phyloP scores from a whole-genome alignment of 371 early-diverging fungal species.

The Nosema muscidifuracis region DNA sequence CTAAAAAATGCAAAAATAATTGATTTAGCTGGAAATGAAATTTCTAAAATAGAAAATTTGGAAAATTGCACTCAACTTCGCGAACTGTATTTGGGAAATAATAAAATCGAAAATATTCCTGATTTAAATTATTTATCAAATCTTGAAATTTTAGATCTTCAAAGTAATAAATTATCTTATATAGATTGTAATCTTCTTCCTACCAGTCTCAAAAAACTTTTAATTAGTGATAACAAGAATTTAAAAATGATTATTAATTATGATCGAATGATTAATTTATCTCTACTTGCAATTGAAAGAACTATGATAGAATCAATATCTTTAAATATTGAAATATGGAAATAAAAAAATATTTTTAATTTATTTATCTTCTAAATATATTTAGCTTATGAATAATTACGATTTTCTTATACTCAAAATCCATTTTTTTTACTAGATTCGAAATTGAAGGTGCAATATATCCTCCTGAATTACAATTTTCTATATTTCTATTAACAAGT shows the following conservation, averaged over 20 bases:
- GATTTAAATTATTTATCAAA: constrained; percentile 25
- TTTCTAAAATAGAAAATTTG: constrained; percentile 41
- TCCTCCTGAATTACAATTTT: background rate
- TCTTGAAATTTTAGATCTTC: constrained; percentile 48
- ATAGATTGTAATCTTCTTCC: constrained; percentile 53
- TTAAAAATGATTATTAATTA: constrained; percentile 39
- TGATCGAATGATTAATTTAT: constrained; percentile 20
- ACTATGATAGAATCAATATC: constrained; percentile 13
- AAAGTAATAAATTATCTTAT: constrained; percentile 45
- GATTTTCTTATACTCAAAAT: constrained; percentile 24
- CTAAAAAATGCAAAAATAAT: constrained; percentile 39
- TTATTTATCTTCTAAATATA: background rate
- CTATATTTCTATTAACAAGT: background rate
- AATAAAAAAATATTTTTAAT: background rate
- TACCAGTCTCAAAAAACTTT: constrained; percentile 24
- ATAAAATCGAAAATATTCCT: constrained; percentile 39
- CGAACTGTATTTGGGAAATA: constrained; percentile 54
- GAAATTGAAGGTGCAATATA: constrained; percentile 2
- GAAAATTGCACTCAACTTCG: constrained; percentile 4
- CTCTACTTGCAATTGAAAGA: constrained; percentile 31
- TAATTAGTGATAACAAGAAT: constrained; percentile 46
- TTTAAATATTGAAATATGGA: background rate
- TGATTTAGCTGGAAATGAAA: constrained; percentile 55
- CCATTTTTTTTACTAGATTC: constrained; percentile 6
- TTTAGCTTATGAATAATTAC: constrained; percentile 11